A percentile compares a stretch with the other conserved stretches of the same genome.
Evolutionary conservation across 208 protist genomes (phyloP).

Genomic region (Trypanosoma caninum): DNA sequence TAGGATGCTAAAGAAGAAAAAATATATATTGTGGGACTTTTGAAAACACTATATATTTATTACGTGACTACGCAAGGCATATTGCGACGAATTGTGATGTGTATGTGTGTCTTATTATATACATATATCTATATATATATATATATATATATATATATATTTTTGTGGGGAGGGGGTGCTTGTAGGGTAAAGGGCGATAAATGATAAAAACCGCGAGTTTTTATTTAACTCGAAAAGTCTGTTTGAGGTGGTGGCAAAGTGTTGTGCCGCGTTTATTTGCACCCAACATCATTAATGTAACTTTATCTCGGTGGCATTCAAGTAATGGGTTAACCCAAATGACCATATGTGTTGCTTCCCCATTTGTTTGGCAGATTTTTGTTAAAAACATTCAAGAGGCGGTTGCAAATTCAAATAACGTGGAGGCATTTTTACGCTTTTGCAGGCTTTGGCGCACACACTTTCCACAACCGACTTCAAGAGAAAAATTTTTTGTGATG

Average conservation of each 20-base stretch:
- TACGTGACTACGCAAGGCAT: too few relatives aligned
- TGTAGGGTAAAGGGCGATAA: neutral
- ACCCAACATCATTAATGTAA: too few relatives aligned
- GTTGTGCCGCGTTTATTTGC: neutral
- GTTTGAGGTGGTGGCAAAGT: neutral
- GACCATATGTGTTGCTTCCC: neutral
- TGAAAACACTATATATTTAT: too few relatives aligned
- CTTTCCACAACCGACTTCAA: conserved; percentile 1
- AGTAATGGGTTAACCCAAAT: neutral
- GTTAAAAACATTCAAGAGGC: conserved; percentile 16
- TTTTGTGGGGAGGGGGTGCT: neutral
- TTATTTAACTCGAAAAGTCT: neutral
- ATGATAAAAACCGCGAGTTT: neutral
- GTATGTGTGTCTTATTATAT: too few relatives aligned
- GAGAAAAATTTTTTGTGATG: neutral
- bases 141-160: conserved; percentile 6
- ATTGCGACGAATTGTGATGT: too few relatives aligned
- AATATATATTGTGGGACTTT: too few relatives aligned
- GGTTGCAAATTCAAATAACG: neutral
- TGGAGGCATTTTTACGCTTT: conserved; percentile 12
- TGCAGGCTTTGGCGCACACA: conserved; percentile 18
- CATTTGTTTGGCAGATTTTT: conserved; percentile 12
- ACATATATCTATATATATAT: neutral
- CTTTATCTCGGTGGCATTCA: too few relatives aligned
- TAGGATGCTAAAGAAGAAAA: neutral